Conservation (phyloP, 2,329 filamentous ascomycete species). For the Stagonosporopsis tanaceti region DNA sequence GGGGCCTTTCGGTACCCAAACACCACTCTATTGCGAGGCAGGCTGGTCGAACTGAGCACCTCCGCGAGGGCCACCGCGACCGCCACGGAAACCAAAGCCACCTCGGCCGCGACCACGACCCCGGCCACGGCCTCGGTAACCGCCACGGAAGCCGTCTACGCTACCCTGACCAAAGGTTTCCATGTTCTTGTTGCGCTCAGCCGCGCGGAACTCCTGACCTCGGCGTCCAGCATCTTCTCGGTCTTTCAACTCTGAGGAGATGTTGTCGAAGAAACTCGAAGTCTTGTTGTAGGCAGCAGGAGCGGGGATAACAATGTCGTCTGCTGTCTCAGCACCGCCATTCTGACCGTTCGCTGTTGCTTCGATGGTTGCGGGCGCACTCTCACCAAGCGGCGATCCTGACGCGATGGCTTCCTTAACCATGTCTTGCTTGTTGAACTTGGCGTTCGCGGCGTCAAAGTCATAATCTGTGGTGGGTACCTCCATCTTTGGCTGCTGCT, state of each 20-base stretch:
- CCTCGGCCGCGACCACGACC: constrained; percentile 69
- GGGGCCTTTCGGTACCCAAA: neutral
- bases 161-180: constrained; percentile 98
- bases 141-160: constrained; percentile 81
- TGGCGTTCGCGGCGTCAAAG: constrained; percentile 84
- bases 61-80: constrained; percentile 53
- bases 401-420: constrained; percentile 87
- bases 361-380: constrained; percentile 38
- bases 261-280: constrained; percentile 96
- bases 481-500: constrained; percentile 72
- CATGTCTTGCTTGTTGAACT: constrained; percentile 87
- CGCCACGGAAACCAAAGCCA: constrained; percentile 55
- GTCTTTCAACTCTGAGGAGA: constrained; percentile 92
- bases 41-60: constrained; percentile 38
- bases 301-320: constrained; percentile 57
- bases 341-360: constrained; percentile 50
- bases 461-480: constrained; percentile 93
- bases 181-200: constrained; percentile 94
- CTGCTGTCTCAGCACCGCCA: constrained; percentile 48
- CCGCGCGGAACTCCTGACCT: constrained; percentile 86
- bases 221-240: constrained; percentile 74
- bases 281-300: constrained; percentile 80
- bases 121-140: constrained; percentile 81
- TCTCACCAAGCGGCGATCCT: constrained; percentile 72
- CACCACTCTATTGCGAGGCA: constrained; percentile 27